Evolutionary conservation across 768 basidiomycete genomes (phyloP), one percentile per base, ranked within the genome.

Genomic region (Tricholoma sp.): DNA sequence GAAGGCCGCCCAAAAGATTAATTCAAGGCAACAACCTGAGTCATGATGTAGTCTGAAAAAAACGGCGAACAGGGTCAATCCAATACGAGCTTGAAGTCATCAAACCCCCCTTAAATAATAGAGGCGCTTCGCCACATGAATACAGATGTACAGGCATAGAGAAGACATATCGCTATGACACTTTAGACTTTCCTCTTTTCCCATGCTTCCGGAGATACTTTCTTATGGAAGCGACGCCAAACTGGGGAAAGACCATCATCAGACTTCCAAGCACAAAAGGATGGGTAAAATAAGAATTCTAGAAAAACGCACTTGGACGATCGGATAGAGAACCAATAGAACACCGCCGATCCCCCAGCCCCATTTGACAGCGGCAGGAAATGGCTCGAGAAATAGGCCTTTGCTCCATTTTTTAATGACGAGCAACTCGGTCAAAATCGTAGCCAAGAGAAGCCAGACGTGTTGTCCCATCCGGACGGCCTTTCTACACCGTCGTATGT

Each of bases 401-500:
- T 82, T 74, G 61, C 88, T 84, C 91, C 90, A 94, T 75, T 94
- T 94, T 63, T 77, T 71, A 54, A 94, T 91, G 43, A 85, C 86
- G 52, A 94, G 76, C 34, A 91, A 69, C 68, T 94, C 91, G 12
- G 92, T 93, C 57, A 83, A 64, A 59, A 92, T 84, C n/a, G 91
- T 94, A 31, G 91, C 91, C 51, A 92, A 81, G 58, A 94, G 74
- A 41, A 94, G 74, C 91, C 91, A 93, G 32, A 86, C 85, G 66
- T 94, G 91, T 63, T 91, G 89, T 1, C 92, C 91, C 91, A 94
- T 93, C 56, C 91, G 81, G 60, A 85, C 85, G n/a, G 89, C 86
- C 63, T 78, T 85, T 64, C 91, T 93, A 19, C 10, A 31, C 47
- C 46, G 11, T 64, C 27, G 56, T 45, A 47, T 47, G 9, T 53